These are phyloP conservation scores for Trichophyton verrucosum DNA, from an alignment of 2,329 filamentous ascomycete genomes.

Conservation along the genomic window DNA sequence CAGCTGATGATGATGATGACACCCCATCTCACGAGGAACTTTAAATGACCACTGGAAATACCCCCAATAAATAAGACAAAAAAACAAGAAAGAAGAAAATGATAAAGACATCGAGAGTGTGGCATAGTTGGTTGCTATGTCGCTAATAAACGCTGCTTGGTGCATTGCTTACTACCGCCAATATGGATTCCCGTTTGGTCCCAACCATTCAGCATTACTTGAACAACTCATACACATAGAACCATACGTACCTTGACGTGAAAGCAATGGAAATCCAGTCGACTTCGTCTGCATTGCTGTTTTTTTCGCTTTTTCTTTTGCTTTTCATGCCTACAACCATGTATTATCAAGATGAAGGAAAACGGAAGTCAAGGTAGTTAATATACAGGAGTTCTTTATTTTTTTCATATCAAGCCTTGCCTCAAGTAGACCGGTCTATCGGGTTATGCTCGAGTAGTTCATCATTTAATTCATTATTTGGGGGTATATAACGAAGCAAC, in stretches of 20 bases:
- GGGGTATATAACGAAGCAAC: neutral
- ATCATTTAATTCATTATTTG: neutral
- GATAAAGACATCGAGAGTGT: slow-evolving; percentile 6
- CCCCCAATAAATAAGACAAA: slow-evolving; percentile 7
- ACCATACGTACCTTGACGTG: neutral
- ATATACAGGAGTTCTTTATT: slow-evolving; percentile 3
- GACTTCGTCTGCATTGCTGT: neutral
- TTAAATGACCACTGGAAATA: slow-evolving; percentile 37
- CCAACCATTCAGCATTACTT: neutral
- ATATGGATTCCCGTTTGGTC: neutral
- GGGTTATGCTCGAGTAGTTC: neutral
- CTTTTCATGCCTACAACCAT: neutral
- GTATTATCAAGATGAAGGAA: slow-evolving; percentile 3
- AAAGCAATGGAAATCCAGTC: slow-evolving; percentile 1
- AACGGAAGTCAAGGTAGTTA: neutral
- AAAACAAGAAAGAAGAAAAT: slow-evolving; percentile 7
- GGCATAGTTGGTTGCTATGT: neutral
- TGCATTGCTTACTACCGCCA: neutral
- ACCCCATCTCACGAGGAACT: slow-evolving; percentile 67
- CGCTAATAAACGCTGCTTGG: neutral
- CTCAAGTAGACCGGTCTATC: neutral
- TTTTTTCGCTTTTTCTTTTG: neutral
- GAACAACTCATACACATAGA: slow-evolving; percentile 1
- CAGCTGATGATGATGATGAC: slow-evolving; percentile 54
- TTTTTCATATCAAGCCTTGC: neutral